phyloP scores from a whole-genome alignment of 1,139 yeast genomes.

The Taiozyma sp. region DNA sequence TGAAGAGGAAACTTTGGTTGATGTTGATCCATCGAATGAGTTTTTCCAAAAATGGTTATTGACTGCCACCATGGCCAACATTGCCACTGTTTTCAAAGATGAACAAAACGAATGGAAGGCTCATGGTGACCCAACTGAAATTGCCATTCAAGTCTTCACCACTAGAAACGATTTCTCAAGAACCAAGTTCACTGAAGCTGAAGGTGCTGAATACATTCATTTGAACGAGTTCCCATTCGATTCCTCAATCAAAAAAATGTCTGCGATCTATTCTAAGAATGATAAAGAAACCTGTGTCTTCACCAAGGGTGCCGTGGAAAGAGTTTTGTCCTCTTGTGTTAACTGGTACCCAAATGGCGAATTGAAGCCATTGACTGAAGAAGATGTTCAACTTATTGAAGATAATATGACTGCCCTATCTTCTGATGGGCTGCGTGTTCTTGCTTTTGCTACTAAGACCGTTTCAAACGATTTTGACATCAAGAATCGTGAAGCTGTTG shows the following conservation, averaged over 20 bases:
- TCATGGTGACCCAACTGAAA: conserved; percentile 82
- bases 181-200: conserved; percentile 34
- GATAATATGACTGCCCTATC: conserved; percentile 59
- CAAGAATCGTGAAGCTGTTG: conserved; percentile 46
- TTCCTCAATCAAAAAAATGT: conserved; percentile 72
- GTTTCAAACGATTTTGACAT: conserved; percentile 26
- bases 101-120: conserved; percentile 53
- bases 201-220: conserved; percentile 33
- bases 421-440: conserved; percentile 64
- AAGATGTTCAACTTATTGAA: conserved; percentile 40
- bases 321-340: conserved; percentile 53
- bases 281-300: conserved; percentile 34
- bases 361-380: conserved; percentile 34
- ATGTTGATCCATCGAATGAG: conserved; percentile 25
- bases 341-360: conserved; percentile 44
- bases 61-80: conserved; percentile 67
- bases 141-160: conserved; percentile 73
- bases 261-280: conserved; percentile 45
- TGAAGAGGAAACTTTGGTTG: conserved; percentile 16
- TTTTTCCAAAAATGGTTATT: conserved; percentile 43
- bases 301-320: conserved; percentile 80
- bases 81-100: conserved; percentile 50
- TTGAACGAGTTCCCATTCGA: conserved; percentile 73
- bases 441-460: conserved; percentile 55
- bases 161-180: conserved; percentile 45